These are phyloP conservation scores for Vitis riparia DNA, from an alignment of 164 flowering plant species.

Conservation along the genomic window DNA sequence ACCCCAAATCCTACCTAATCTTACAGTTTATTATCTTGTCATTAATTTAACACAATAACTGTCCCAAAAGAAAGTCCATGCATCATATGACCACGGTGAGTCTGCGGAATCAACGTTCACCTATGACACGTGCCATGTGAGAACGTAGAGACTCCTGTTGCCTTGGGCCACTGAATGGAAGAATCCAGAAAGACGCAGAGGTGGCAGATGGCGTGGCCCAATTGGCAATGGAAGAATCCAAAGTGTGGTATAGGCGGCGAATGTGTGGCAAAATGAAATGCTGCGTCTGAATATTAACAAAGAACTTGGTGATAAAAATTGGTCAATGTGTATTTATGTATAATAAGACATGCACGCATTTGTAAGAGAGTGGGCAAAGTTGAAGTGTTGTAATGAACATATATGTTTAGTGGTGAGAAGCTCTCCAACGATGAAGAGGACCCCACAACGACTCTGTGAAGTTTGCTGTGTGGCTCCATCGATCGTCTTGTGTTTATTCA, in stretches of 20 bases:
- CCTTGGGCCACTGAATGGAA: neutral
- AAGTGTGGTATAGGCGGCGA: neutral
- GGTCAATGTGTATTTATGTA: too few species aligned
- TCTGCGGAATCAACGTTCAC: too few species aligned
- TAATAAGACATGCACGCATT: slow-evolving; percentile 6
- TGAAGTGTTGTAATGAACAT: too few species aligned
- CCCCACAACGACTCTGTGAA: too few species aligned
- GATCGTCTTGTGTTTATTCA: too few species aligned
- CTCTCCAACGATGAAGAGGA: too few species aligned
- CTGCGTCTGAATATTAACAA: slow-evolving; percentile 3
- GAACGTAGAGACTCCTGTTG: too few species aligned
- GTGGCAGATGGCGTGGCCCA: neutral
- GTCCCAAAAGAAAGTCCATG: neutral
- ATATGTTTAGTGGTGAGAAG: too few species aligned
- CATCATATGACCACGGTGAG: too few species aligned
- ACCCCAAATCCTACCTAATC: neutral
- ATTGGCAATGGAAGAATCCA: neutral
- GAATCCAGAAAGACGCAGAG: neutral
- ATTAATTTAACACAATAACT: neutral
- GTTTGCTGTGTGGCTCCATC: too few species aligned
- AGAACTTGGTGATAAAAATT: neutral
- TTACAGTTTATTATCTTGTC: neutral
- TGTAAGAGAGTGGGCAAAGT: neutral
- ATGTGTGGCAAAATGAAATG: neutral
- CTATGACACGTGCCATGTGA: too few species aligned